Conservation (phyloP, 805 yeast genomes). For the Sugiyamaella qingdaonensis region DNA sequence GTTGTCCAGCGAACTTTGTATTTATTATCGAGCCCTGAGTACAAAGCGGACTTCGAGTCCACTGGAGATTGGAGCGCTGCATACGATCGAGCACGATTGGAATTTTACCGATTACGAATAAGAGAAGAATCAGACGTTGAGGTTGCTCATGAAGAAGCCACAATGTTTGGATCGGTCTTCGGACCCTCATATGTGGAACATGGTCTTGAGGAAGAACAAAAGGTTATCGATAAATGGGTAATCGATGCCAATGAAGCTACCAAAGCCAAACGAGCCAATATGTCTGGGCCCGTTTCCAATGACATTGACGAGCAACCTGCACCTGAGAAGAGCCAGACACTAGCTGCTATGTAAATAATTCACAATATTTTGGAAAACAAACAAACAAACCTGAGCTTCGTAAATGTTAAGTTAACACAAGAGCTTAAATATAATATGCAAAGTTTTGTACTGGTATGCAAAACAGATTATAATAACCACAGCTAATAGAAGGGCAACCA, state of each 20-base stretch:
- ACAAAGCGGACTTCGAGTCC: slow-evolving; percentile 15
- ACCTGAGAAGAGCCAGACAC: slow-evolving; percentile 5
- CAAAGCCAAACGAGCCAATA: slow-evolving; percentile 39
- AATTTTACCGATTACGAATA: slow-evolving; percentile 82
- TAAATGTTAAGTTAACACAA: background rate
- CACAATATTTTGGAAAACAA: no score
- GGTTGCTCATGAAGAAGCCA: slow-evolving; percentile 75
- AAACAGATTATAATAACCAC: background rate
- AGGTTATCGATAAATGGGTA: slow-evolving; percentile 68
- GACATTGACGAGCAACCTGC: slow-evolving; percentile 26
- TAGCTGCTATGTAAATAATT: background rate
- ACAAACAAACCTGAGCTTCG: no score
- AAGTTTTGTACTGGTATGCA: background rate
- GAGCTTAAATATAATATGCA: background rate
- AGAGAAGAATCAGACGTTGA: slow-evolving; percentile 71
- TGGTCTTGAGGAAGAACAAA: slow-evolving; percentile 70
- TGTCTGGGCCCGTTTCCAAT: slow-evolving; percentile 23
- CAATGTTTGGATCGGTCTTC: slow-evolving; percentile 78
- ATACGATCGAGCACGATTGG: slow-evolving; percentile 81
- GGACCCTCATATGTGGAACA: slow-evolving; percentile 57
- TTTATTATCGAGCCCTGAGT: slow-evolving; percentile 39
- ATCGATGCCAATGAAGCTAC: slow-evolving; percentile 63
- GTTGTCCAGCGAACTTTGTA: slow-evolving; percentile 73
- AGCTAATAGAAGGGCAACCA: slow-evolving; percentile 35
- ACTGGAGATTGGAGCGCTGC: slow-evolving; percentile 46